Evolutionary conservation across 2,329 filamentous ascomycete species (phyloP), one percentile per base, ranked within the genome.

Genomic region (Fusarium udum): DNA sequence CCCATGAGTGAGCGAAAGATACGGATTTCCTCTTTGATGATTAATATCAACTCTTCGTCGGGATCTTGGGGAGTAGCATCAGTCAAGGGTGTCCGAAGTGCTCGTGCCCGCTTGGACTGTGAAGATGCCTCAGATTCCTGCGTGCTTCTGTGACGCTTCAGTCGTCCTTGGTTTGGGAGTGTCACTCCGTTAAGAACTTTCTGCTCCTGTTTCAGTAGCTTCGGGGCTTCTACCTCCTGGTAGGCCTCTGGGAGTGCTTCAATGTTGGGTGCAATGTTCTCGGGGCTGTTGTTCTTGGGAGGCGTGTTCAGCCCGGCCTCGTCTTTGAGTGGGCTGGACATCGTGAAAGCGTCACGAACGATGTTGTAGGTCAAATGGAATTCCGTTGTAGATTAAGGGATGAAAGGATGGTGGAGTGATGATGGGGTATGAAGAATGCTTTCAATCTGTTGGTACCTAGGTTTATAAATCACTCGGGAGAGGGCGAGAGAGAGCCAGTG

Each of bases 1-100:
- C 13, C 3, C 7, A 4, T 13, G 6, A 34, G 6, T 24, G 22
- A 9, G 7, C 13, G 31, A 18, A 24, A 2, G 7, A 14, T 7
- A 7, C 28, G 28, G 16, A 32, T 1, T 51, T 6, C 4, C 22
- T 51, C 28, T 51, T 14, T 7, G 28, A 51, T n/a, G 22, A 24
- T 6, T 5, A 10, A 13, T 18, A 1, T 12, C 31, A 34, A 0
- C 48, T 34, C 48, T 20, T 51, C 20, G 7, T 51, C 22, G 6
- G 48, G 22, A 18, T 51, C 31, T 20, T 18, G 8, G 31, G 16
- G 12, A 34, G 12, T 16, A 18, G 28, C 31, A 13, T 9, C 11
- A 24, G 11, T 32, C 46, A n/a, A 13, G 15, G 22, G 12, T 14
- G 8, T 22, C 28, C 5, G 7, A 28, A 28, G 13, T 15, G 26